Percentiles rank a stretch among this genome's conserved stretches.
These are phyloP conservation scores for Pestalotiopsis sp. DNA, from an alignment of 2,329 filamentous ascomycete genomes.

Conservation along the genomic window DNA sequence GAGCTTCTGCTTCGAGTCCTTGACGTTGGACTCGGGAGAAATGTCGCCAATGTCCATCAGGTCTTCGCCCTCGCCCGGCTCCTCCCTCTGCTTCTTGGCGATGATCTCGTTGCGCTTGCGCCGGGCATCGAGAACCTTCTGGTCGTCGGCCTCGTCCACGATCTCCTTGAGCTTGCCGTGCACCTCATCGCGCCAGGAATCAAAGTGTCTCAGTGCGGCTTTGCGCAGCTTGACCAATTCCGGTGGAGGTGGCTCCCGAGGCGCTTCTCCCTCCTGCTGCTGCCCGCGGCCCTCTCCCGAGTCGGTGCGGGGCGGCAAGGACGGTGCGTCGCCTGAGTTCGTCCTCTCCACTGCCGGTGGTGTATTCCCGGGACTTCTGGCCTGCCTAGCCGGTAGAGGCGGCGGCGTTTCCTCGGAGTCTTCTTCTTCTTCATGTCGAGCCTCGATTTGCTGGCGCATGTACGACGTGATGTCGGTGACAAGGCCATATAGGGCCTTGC, in stretches of 20 bases:
- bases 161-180: conserved; percentile 73
- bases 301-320: conserved; percentile 22
- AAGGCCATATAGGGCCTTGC: conserved; percentile 53
- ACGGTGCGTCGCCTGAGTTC: conserved; percentile 17
- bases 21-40: conserved; percentile 14
- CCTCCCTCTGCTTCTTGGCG: conserved; percentile 37
- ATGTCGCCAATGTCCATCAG: conserved; percentile 43
- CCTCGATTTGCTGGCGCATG: conserved; percentile 55
- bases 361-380: background rate
- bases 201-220: conserved; percentile 69
- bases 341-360: conserved; percentile 1
- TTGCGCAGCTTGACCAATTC: conserved; percentile 41
- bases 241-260: conserved; percentile 21
- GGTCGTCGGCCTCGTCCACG: conserved; percentile 51
- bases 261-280: background rate
- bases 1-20: conserved; percentile 31
- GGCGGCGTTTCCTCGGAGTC: conserved; percentile 23
- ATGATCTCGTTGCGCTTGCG: conserved; percentile 46
- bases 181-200: conserved; percentile 76
- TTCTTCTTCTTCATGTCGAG: conserved; percentile 26
- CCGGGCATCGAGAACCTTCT: conserved; percentile 49
- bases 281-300: background rate
- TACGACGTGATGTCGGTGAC: conserved; percentile 54
- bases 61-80: conserved; percentile 38
- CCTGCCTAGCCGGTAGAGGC: conserved; percentile 28